Conservation (phyloP, 139 green algal genomes). For the Volvox reticuliferus region DNA sequence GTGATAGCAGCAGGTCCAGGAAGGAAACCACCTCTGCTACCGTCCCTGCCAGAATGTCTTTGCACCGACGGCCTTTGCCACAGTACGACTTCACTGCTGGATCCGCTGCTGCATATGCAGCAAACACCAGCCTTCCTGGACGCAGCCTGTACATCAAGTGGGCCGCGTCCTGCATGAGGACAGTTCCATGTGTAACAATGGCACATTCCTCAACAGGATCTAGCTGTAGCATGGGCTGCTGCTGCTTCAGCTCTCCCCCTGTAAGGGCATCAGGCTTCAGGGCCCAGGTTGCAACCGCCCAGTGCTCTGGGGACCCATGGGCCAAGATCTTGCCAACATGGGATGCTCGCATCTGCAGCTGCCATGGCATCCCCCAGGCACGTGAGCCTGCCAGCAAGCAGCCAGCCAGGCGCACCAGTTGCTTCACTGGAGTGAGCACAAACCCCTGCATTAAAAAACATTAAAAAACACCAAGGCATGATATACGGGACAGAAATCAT, state of each 20-base stretch:
- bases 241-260: background rate
- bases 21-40: constrained; percentile 4
- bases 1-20: constrained; percentile 11
- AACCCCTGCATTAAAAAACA: background rate
- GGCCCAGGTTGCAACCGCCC: no score
- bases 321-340: background rate
- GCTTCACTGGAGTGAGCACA: background rate
- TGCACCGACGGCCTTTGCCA: background rate
- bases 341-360: background rate
- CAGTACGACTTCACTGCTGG: background rate
- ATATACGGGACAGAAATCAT: no score
- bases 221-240: constrained; percentile 3
- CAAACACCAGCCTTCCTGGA: constrained; percentile 18
- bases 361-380: background rate
- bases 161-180: background rate
- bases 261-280: background rate
- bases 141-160: background rate
- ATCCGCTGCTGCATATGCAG: background rate
- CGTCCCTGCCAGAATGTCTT: constrained; percentile 25
- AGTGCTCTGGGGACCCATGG: background rate
- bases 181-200: background rate
- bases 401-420: background rate
- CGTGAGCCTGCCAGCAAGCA: background rate
- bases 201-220: background rate
- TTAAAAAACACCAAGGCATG: no score